Evolutionary conservation across 352 stramenopile genomes (phyloP), one percentile per base, ranked within the genome.

Genomic region (Phytophthora melonis): DNA sequence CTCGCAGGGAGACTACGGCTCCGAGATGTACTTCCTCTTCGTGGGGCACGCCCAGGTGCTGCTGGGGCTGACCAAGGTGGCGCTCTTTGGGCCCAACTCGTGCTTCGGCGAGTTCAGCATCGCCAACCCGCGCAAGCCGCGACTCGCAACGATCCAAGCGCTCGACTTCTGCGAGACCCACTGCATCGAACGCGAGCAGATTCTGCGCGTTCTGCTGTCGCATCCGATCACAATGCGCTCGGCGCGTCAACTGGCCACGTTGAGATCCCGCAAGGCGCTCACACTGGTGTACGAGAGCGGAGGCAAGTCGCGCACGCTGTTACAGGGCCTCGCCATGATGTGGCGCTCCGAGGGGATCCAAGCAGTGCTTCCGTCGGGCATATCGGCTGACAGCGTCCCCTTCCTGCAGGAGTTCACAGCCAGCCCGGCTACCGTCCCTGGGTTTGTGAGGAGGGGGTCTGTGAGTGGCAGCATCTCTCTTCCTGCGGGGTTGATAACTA

Each of bases 11-110:
- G 88, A 95, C 32, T 92, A 89, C 57, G 88, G 87, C 9, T 84
- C 84, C n/a, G 87, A 95, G 52, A 92, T 95, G 77, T 93, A 88
- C 55, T 95, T 95, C 69, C 72, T 95, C 25, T 93, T 93, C 65
- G 83, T 84, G 3, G 88, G 88, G 9, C 86, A 93, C 53, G 88
- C 90, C 1, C 86, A 94, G 60, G 88, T 92, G 9, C 78, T 94
- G 49, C 64, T 94, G 2, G 86, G 80, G n/a, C 70, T 88, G 59
- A 82, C 75, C 0, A 84, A 89, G 39, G 81, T 95, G 10, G 87
- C 88, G 8, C 74, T 86, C 18, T 79, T 95, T 18, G 86, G 87
- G 0, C 84, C 87, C 0, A 94, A 89, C 56, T 84, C 88, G 25
- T 93, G 83, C 71, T 95, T 95, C 76, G 88, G 87, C 3, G 89